Evolutionary conservation across 257 asterid genomes (phyloP), one percentile per base, ranked within the genome.

Genomic region (Plantago ovata): DNA sequence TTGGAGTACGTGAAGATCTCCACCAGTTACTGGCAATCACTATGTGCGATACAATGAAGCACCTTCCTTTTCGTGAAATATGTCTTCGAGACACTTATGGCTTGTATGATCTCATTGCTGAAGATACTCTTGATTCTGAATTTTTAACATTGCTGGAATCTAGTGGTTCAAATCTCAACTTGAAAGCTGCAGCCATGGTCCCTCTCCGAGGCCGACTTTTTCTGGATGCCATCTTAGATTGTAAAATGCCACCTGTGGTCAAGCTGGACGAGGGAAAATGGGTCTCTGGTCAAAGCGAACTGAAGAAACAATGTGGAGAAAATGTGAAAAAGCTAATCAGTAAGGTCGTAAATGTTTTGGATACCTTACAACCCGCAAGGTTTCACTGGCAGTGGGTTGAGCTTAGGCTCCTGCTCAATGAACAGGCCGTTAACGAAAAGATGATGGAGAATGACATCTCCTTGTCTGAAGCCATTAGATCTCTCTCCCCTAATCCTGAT

Each of bases 351-450:
- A 77, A 82, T 60, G 81, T 81, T 72, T 78, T 93, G 77, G 96
- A 94, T 74, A 83, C 93, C 21, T 73, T 94, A 69, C 99, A 94
- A 69, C 96, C 96, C 63, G 97, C 97, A 33, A 94, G 80, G 73
- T 94, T 94, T 73, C 99, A 89, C 55, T 94, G 96, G 99, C 99
- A 94, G 73, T 94, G 99, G 99, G 77, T 94, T 68, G 97, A 94
- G 78, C 89, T 94, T 43, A 78, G 99, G 77, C 90, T 89, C 58
- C 87, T 94, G 19, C 73, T 94, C 53, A 83, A 94, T 40, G 99
- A 94, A 52, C 99, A 94, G 79, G 94, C 95, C 39, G 72, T 89
- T 22, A 77, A 77, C 50, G 95, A 89, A 68, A 94, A 89, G 67
- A 76, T 49, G 55, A 45, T 93, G 71, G 97, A 84, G 58, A 71